phyloP scores from a whole-genome alignment of 2,329 filamentous ascomycete genomes.

The Alternaria brassicae region DNA sequence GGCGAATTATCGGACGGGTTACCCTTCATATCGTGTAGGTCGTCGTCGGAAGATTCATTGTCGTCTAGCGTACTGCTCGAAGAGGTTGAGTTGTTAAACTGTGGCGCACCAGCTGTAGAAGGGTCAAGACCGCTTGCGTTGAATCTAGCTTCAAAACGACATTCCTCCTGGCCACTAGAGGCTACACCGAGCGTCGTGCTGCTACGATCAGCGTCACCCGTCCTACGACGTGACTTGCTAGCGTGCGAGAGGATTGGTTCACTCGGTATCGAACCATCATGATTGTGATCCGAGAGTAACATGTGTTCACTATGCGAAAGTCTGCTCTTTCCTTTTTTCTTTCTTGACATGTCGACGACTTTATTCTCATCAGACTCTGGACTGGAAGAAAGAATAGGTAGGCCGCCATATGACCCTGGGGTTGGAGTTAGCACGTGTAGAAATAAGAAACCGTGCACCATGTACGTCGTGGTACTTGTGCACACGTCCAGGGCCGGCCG shows the following conservation, averaged over 20 bases:
- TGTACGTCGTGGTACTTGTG: slow-evolving; percentile 16
- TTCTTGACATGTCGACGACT: slow-evolving; percentile 33
- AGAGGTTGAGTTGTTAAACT: slow-evolving; percentile 39
- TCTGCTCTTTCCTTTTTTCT: slow-evolving; percentile 46
- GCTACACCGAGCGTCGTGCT: slow-evolving; percentile 35
- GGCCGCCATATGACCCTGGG: slow-evolving; percentile 65
- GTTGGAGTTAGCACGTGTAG: slow-evolving; percentile 13
- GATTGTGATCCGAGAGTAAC: slow-evolving; percentile 20
- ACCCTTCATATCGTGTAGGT: slow-evolving; percentile 49
- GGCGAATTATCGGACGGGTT: slow-evolving; percentile 73
- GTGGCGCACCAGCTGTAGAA: slow-evolving; percentile 28
- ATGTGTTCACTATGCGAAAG: slow-evolving; percentile 38
- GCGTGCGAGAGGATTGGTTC: slow-evolving; percentile 28
- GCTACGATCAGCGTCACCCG: slow-evolving; percentile 33
- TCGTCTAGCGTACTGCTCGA: slow-evolving; percentile 41
- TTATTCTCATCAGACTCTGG: slow-evolving; percentile 47
- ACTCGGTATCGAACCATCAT: slow-evolving; percentile 28
- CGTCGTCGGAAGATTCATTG: slow-evolving; percentile 46
- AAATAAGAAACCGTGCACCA: not conserved
- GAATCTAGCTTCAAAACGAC: slow-evolving; percentile 44
- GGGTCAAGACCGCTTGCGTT: slow-evolving; percentile 38
- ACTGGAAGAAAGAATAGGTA: slow-evolving; percentile 56
- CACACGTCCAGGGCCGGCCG: slow-evolving; percentile 5
- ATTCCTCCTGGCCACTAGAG: slow-evolving; percentile 37
- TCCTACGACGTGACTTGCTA: slow-evolving; percentile 35